A percentile compares a stretch with the other conserved stretches of the same genome.
phyloP scores from a whole-genome alignment of 1,284 basidiomycete genomes.

The Exobasidium rhododendri region DNA sequence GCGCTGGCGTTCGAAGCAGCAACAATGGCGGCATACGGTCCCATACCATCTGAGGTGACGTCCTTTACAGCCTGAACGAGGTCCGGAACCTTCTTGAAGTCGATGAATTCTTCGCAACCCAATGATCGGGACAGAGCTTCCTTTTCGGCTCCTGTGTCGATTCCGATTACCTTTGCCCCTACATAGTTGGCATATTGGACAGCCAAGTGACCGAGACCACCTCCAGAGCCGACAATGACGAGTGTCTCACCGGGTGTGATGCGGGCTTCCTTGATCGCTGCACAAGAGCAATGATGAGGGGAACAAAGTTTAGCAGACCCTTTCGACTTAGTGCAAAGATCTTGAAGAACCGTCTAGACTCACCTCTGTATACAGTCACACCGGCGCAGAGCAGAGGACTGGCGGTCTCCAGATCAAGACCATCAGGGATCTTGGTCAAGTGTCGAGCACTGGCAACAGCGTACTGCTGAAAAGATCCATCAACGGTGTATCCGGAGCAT shows the following conservation, averaged over 20 bases:
- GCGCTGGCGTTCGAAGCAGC: slow-evolving; percentile 59
- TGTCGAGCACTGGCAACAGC: slow-evolving; percentile 66
- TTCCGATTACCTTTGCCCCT: slow-evolving; percentile 70
- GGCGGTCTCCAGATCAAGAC: slow-evolving; percentile 66
- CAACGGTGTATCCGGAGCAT: slow-evolving; percentile 62
- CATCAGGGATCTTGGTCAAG: slow-evolving; percentile 61
- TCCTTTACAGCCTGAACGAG: slow-evolving; percentile 65
- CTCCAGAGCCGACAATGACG: slow-evolving; percentile 73
- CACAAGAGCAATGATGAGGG: no score
- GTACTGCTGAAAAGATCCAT: slow-evolving; percentile 76
- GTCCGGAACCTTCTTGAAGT: slow-evolving; percentile 65
- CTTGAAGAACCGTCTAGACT: no score
- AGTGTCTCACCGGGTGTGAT: slow-evolving; percentile 72
- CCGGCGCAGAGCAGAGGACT: slow-evolving; percentile 76
- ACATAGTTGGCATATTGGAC: slow-evolving; percentile 40
- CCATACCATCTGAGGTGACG: slow-evolving; percentile 65
- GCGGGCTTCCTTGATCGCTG: slow-evolving; percentile 70
- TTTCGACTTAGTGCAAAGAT: no score
- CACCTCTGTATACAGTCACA: slow-evolving; percentile 70
- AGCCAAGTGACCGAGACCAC: slow-evolving; percentile 59
- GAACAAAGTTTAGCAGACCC: no score
- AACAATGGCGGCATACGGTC: slow-evolving; percentile 65
- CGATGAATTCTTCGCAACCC: slow-evolving; percentile 75
- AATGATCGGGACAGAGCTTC: slow-evolving; percentile 66
- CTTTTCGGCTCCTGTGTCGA: slow-evolving; percentile 76